phyloP scores from a whole-genome alignment of 2,329 filamentous ascomycete species.

The Atkinsonella hypoxylon region DNA sequence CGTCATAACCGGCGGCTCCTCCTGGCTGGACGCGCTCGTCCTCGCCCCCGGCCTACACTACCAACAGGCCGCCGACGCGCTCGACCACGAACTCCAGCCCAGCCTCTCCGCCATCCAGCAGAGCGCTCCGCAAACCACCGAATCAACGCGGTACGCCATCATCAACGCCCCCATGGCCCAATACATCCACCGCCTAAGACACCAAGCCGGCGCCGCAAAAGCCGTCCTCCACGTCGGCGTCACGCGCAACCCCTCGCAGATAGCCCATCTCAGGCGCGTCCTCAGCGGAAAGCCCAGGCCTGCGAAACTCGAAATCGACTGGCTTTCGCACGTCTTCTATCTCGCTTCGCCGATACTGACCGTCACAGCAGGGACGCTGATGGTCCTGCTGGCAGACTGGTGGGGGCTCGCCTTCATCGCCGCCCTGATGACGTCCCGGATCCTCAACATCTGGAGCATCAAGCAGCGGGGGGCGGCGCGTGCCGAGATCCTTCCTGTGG shows the following conservation, averaged over 20 bases:
- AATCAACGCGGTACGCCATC: conserved; percentile 21
- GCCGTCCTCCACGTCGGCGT: conserved; percentile 17
- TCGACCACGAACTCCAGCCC: conserved; percentile 29
- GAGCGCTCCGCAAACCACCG: background rate
- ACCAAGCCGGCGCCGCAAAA: conserved; percentile 8
- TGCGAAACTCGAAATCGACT: conserved; percentile 23
- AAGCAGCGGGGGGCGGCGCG: conserved; percentile 28
- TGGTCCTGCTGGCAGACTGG: conserved; percentile 37
- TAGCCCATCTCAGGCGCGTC: conserved; percentile 12
- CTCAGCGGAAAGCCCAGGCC: background rate
- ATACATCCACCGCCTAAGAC: conserved; percentile 25
- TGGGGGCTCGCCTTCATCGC: conserved; percentile 36
- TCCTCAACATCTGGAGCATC: conserved; percentile 45
- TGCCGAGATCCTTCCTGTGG: background rate
- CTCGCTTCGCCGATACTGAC: conserved; percentile 35
- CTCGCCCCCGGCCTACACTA: conserved; percentile 49
- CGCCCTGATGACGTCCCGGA: conserved; percentile 39
- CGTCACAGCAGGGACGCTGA: conserved; percentile 27
- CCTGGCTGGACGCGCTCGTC: conserved; percentile 43
- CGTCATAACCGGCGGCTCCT: conserved; percentile 41
- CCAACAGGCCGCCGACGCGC: conserved; percentile 42
- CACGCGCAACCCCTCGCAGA: conserved; percentile 8
- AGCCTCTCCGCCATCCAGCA: conserved; percentile 17
- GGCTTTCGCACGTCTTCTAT: conserved; percentile 37
- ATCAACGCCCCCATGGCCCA: conserved; percentile 40